These are phyloP conservation scores for Chrysanthemum lavandulifolium DNA, from an alignment of 129 eudicot genomes.

Conservation along the genomic window DNA sequence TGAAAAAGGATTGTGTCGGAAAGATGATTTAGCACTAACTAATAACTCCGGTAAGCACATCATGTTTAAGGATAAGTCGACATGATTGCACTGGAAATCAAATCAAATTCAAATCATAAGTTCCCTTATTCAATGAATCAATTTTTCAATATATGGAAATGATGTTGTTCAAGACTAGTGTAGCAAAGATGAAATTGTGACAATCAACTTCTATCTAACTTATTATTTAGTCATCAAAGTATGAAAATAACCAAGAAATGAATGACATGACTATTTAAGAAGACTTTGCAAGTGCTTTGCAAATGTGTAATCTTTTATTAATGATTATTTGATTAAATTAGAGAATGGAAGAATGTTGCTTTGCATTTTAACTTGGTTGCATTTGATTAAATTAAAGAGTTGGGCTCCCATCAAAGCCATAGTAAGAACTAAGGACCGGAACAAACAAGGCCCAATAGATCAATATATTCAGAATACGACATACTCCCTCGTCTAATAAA, in stretches of 20 bases:
- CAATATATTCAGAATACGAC: too few species aligned
- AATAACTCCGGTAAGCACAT: background rate
- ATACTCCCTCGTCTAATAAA: too few species aligned
- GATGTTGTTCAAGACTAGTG: background rate
- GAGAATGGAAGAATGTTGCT: too few species aligned
- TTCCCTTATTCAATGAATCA: background rate
- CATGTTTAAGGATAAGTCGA: background rate
- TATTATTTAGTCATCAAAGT: background rate
- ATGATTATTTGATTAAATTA: too few species aligned
- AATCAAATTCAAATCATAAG: background rate
- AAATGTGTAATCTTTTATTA: too few species aligned
- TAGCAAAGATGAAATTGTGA: background rate
- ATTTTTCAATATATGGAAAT: background rate
- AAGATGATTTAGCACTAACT: constrained; percentile 4
- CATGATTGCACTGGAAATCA: background rate
- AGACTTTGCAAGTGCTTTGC: too few species aligned
- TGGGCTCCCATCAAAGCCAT: too few species aligned
- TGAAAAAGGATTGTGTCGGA: background rate
- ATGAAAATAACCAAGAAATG: background rate
- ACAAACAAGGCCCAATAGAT: too few species aligned
- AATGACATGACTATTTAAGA: too few species aligned
- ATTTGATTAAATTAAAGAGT: too few species aligned
- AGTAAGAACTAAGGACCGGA: too few species aligned
- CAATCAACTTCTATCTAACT: background rate
- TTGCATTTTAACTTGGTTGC: too few species aligned